phyloP scores from a whole-genome alignment of 768 basidiomycete genomes.

The Rossbeevera mucosa region DNA sequence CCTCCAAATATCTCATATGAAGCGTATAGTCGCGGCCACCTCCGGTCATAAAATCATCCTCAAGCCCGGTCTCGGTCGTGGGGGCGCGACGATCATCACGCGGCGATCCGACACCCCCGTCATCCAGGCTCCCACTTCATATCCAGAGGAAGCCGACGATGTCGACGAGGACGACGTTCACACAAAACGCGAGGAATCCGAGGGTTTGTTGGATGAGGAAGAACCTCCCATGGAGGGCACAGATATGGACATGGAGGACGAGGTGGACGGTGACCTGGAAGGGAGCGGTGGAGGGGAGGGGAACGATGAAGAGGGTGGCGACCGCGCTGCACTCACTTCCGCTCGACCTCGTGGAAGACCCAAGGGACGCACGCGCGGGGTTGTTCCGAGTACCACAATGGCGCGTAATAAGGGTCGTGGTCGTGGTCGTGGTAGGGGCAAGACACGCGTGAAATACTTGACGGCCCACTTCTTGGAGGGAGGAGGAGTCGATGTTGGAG shows the following conservation, averaged over 20 bases:
- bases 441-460: slow-evolving; percentile 33
- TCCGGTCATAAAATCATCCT: slow-evolving; percentile 37
- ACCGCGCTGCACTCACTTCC: slow-evolving; percentile 31
- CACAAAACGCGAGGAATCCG: slow-evolving; percentile 30
- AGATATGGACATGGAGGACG: slow-evolving; percentile 25
- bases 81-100: slow-evolving; percentile 23
- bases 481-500: slow-evolving; percentile 40
- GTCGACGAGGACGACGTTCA: slow-evolving; percentile 24
- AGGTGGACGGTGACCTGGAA: slow-evolving; percentile 27
- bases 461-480: slow-evolving; percentile 23
- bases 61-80: slow-evolving; percentile 34
- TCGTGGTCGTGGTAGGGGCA: slow-evolving; percentile 41
- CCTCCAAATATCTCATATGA: slow-evolving; percentile 13
- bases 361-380: slow-evolving; percentile 35
- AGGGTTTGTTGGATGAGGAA: slow-evolving; percentile 28
- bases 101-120: slow-evolving; percentile 23
- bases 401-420: slow-evolving; percentile 30
- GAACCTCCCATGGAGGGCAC: slow-evolving; percentile 27
- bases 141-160: slow-evolving; percentile 20
- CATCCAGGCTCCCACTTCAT: slow-evolving; percentile 13
- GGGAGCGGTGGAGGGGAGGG: slow-evolving; percentile 30
- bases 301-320: slow-evolving; percentile 32
- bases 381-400: slow-evolving; percentile 27
- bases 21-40: slow-evolving; percentile 19
- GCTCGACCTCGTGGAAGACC: slow-evolving; percentile 37